Evolutionary conservation across 345 rosid species (phyloP).

Genomic region (Salix exigua): DNA sequence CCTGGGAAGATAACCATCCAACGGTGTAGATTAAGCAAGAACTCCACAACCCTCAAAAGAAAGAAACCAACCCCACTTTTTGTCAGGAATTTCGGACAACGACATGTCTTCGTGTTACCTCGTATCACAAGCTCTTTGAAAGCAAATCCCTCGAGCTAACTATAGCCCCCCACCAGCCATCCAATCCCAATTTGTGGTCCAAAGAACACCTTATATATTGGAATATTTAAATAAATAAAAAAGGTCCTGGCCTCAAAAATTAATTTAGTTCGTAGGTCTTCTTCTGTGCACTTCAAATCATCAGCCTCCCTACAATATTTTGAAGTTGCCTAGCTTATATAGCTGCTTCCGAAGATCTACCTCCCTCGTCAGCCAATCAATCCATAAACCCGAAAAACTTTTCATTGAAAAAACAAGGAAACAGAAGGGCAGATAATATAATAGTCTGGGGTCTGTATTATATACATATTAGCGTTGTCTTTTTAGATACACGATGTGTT

Average conservation of each 20-base stretch:
- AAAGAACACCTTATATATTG: too few species aligned
- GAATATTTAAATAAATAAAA: too few species aligned
- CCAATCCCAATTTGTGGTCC: too few species aligned
- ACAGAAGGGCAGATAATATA: too few species aligned
- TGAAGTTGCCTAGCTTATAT: background rate
- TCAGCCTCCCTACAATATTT: background rate
- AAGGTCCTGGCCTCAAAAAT: background rate
- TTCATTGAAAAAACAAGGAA: too few species aligned
- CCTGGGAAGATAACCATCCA: background rate
- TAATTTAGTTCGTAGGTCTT: background rate
- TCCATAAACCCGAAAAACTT: background rate
- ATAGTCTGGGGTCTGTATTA: background rate
- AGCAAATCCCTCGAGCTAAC: background rate
- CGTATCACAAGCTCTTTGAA: background rate
- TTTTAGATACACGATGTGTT: background rate
- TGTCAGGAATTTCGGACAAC: constrained; percentile 14
- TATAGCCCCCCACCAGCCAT: background rate
- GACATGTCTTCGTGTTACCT: constrained; percentile 9
- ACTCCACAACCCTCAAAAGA: background rate
- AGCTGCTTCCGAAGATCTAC: background rate
- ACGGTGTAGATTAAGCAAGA: background rate
- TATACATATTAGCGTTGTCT: background rate
- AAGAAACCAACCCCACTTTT: background rate
- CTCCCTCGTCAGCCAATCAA: background rate
- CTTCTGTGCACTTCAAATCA: background rate